Percentiles rank a stretch among this genome's conserved stretches.
Conservation (phyloP, 352 stramenopile species). For the Pythium dissimile region DNA sequence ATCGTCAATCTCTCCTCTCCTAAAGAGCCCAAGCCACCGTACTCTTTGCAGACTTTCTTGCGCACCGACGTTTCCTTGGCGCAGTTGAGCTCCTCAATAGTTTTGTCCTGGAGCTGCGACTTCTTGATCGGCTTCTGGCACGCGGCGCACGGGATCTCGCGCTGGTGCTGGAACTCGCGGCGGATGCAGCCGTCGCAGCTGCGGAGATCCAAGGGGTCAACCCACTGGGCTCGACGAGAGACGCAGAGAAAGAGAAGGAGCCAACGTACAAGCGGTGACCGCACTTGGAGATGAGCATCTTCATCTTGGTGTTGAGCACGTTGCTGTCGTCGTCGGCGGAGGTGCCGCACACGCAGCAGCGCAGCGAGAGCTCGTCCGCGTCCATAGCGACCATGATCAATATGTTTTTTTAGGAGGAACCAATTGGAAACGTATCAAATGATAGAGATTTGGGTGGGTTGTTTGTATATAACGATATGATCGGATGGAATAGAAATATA, state of each 20-base stretch:
- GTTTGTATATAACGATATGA: neutral
- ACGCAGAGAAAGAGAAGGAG: neutral
- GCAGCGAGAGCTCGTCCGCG: constrained; percentile 69
- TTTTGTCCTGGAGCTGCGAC: constrained; percentile 87
- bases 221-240: neutral
- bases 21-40: neutral
- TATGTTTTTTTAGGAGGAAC: too few species aligned
- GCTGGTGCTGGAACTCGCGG: constrained; percentile 85
- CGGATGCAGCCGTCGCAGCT: constrained; percentile 87
- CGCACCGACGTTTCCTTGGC: constrained; percentile 82
- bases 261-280: constrained; percentile 81
- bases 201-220: neutral
- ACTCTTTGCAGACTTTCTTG: constrained; percentile 88
- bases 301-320: constrained; percentile 91
- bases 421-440: too few species aligned
- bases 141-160: constrained; percentile 77
- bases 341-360: constrained; percentile 87
- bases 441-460: neutral
- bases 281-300: constrained; percentile 90
- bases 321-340: constrained; percentile 84
- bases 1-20: neutral
- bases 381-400: constrained; percentile 27
- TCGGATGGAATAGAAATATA: neutral
- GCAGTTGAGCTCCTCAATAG: constrained; percentile 86
- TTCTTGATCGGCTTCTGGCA: constrained; percentile 88